Percentiles rank a stretch among this genome's conserved stretches.
These are phyloP conservation scores for Lachnellula occidentalis DNA, from an alignment of 2,329 filamentous ascomycete species.

Conservation along the genomic window DNA sequence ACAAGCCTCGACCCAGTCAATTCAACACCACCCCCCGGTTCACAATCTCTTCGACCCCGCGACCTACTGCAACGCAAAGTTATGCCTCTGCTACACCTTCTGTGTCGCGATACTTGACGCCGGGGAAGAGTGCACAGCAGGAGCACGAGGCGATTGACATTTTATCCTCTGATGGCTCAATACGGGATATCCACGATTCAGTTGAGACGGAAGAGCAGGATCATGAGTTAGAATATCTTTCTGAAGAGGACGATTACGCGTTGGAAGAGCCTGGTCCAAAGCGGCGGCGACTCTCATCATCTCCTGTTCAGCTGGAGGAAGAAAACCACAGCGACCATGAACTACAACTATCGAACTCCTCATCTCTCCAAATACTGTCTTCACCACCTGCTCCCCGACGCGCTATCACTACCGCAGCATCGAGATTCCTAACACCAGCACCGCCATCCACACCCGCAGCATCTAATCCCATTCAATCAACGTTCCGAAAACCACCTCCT, in stretches of 20 bases:
- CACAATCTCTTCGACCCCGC: slow-evolving; percentile 27
- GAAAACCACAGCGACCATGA: slow-evolving; percentile 6
- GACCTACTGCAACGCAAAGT: slow-evolving; percentile 20
- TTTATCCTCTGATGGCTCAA: slow-evolving; percentile 13
- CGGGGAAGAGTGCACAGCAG: slow-evolving; percentile 15
- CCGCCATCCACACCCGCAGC: slow-evolving; percentile 16
- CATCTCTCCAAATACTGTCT: slow-evolving; percentile 22
- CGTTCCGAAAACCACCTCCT: slow-evolving; percentile 30
- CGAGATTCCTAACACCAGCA: slow-evolving; percentile 27
- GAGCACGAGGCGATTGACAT: slow-evolving; percentile 23
- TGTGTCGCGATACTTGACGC: slow-evolving; percentile 25
- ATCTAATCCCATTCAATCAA: neutral
- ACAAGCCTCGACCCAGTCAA: slow-evolving; percentile 23
- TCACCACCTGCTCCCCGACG: slow-evolving; percentile 13
- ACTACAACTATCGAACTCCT: slow-evolving; percentile 3
- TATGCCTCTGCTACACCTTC: slow-evolving; percentile 22
- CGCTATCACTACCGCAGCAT: slow-evolving; percentile 19
- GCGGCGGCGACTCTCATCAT: slow-evolving; percentile 25
- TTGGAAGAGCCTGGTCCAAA: slow-evolving; percentile 23
- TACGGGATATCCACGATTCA: slow-evolving; percentile 23
- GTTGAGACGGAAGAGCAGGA: slow-evolving; percentile 22
- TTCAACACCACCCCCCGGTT: slow-evolving; percentile 33
- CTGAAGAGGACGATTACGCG: slow-evolving; percentile 18
- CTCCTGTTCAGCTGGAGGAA: slow-evolving; percentile 7
- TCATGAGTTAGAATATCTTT: slow-evolving; percentile 12